These are phyloP conservation scores for Clavispora carvajalis DNA, from an alignment of 805 yeast genomes.

Conservation along the genomic window DNA sequence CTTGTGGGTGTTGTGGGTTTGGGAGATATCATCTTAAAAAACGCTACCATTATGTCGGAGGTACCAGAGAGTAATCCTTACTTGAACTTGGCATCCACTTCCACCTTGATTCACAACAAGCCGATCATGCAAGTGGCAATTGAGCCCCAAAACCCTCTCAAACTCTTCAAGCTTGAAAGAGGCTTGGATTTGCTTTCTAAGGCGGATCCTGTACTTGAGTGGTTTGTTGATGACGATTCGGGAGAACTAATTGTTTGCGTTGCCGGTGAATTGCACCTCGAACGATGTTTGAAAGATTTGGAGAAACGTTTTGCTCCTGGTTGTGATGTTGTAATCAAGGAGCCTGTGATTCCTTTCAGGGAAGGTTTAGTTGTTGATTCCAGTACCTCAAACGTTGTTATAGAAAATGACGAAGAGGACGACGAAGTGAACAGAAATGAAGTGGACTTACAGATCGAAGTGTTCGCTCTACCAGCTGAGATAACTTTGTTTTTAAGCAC, in stretches of 20 bases:
- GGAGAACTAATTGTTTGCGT: slow-evolving; percentile 94
- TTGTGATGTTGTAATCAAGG: slow-evolving; percentile 76
- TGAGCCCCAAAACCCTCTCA: slow-evolving; percentile 87
- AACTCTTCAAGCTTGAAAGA: slow-evolving; percentile 65
- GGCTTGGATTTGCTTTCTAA: slow-evolving; percentile 77
- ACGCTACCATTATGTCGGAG: slow-evolving; percentile 69
- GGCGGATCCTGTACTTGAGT: slow-evolving; percentile 93
- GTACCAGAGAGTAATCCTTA: slow-evolving; percentile 71
- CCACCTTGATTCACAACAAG: slow-evolving; percentile 50
- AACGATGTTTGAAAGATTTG: slow-evolving; percentile 87
- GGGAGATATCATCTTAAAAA: slow-evolving; percentile 74
- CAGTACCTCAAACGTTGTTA: slow-evolving; percentile 6
- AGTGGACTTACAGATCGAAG: slow-evolving; percentile 48
- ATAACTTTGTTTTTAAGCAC: slow-evolving; percentile 46
- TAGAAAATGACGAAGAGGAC: slow-evolving; percentile 13
- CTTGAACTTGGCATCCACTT: slow-evolving; percentile 50
- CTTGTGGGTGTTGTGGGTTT: slow-evolving; percentile 93
- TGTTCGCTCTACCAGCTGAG: slow-evolving; percentile 52
- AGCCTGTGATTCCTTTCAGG: slow-evolving; percentile 91
- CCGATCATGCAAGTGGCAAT: slow-evolving; percentile 94
- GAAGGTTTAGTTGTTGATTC: slow-evolving; percentile 67
- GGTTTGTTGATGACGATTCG: slow-evolving; percentile 69
- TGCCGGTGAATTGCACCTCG: slow-evolving; percentile 95
- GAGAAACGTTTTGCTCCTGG: slow-evolving; percentile 84
- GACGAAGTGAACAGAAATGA: slow-evolving; percentile 12